Evolutionary conservation across 306 rosid species (phyloP), one percentile per base, ranked within the genome.

Genomic region (Vigna unguiculata): DNA sequence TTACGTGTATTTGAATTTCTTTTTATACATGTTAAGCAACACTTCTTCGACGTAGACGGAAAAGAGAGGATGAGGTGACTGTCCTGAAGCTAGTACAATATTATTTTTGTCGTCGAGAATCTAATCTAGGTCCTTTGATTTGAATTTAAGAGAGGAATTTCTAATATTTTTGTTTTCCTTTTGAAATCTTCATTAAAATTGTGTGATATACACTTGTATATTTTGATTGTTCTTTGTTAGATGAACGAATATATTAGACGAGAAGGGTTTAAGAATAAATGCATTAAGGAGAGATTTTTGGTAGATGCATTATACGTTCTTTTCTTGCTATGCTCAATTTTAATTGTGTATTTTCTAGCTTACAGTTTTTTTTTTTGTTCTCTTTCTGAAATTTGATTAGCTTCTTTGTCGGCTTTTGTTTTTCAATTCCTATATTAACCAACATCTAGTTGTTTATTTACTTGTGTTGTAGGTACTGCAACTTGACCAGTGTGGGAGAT

Each of bases 401-500:
- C 57, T 40, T 54, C 70, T 75, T 51, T 21, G n/a, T 28, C 49
- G 17, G 74, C 21, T 74, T 76, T 58, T 77, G 45, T 25, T 76
- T 36, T 69, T 58, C 20, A 22, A 46, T 57, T 10, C 62, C 21
- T 47, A 8, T 40, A 38, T 83, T 52, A 64, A 40, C 65, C 64
- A 58, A 36, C 55, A 72, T 55, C 47, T 47, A 9, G 46, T 82
- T 52, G 48, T 78, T 70, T 54, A 21, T 81, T 80, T 46, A 69
- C 75, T 34, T 78, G 78, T 80, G 80, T 43, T 71, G 82, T 84
- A 95, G 99, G 91, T 88, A 52, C 85, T 95, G 65, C 96, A 91
- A 76, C 99, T 92, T 69, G 93, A 91, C 78, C 96, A 85, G 53
- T 90, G 98, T 73, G 99, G 99, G 34, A 96, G 99, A 47, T 90